Conservation (phyloP, 2,329 filamentous ascomycete species). For the Fusarium pseudocircinatum region DNA sequence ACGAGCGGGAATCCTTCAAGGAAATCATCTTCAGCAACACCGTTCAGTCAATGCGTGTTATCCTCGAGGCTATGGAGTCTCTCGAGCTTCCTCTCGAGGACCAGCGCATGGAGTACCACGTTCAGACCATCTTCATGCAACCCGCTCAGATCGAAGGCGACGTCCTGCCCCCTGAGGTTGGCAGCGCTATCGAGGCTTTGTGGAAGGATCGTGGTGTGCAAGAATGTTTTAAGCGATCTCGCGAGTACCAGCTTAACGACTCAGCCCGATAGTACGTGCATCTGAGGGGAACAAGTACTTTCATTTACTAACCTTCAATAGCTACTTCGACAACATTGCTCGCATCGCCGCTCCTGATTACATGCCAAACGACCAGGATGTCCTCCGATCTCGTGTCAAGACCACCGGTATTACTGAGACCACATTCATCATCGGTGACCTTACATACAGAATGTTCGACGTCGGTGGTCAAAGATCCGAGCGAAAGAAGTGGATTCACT, state of each 20-base stretch:
- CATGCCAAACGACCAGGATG: conserved; percentile 94
- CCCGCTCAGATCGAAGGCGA: conserved; percentile 96
- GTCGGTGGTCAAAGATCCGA: conserved; percentile 95
- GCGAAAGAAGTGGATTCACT: conserved; percentile 99
- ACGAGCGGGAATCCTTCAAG: conserved; percentile 77
- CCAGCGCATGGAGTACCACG: conserved; percentile 93
- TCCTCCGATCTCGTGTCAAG: conserved; percentile 95
- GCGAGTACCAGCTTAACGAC: conserved; percentile 96
- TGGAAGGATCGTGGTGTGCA: conserved; percentile 95
- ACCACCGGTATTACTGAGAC: conserved; percentile 98
- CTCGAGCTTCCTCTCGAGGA: conserved; percentile 86
- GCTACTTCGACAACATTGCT: conserved; percentile 95
- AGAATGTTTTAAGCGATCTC: conserved; percentile 93
- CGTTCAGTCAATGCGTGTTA: conserved; percentile 75
- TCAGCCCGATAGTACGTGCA: conserved; percentile 89
- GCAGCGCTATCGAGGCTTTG: conserved; percentile 88
- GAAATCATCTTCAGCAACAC: conserved; percentile 78
- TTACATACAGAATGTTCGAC: conserved; percentile 98
- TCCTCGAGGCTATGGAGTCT: conserved; percentile 75
- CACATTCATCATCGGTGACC: conserved; percentile 91
- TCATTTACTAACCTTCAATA: conserved; percentile 54
- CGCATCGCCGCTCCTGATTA: conserved; percentile 92
- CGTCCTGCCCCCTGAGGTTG: conserved; percentile 91
- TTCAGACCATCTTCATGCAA: conserved; percentile 99
- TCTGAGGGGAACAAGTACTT: background rate